Percentiles rank a stretch among this genome's conserved stretches.
Evolutionary conservation across 2,329 filamentous ascomycete species (phyloP).

Genomic region (Chrysoporthe austroafricana): DNA sequence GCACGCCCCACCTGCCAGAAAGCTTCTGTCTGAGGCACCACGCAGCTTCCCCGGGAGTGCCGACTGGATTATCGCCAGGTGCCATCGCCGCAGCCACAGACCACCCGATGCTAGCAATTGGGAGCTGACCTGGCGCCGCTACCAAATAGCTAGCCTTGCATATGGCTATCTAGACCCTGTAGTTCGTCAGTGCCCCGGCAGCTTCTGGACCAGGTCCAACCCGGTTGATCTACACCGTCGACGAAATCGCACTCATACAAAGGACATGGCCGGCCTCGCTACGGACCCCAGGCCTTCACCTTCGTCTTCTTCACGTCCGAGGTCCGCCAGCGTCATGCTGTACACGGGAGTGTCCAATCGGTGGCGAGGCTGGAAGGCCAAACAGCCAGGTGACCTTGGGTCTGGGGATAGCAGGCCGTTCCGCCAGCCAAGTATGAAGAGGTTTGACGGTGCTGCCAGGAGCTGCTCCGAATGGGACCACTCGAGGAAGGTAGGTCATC

Average conservation of each 20-base stretch:
- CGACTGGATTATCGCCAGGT: slow-evolving; percentile 8
- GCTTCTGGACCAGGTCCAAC: slow-evolving; percentile 22
- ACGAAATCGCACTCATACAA: slow-evolving; percentile 19
- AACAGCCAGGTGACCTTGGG: slow-evolving; percentile 38
- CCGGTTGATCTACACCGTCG: slow-evolving; percentile 13
- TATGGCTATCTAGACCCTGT: slow-evolving; percentile 17
- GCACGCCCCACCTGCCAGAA: slow-evolving; percentile 13
- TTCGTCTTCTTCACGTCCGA: slow-evolving; percentile 14
- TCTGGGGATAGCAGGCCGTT: slow-evolving; percentile 33
- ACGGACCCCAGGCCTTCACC: slow-evolving; percentile 11
- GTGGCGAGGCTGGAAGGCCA: slow-evolving; percentile 42
- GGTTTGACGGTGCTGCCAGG: slow-evolving; percentile 55
- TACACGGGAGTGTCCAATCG: slow-evolving; percentile 42
- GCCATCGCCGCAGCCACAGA: slow-evolving; percentile 17
- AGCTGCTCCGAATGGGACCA: slow-evolving; percentile 51
- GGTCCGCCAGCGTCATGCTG: slow-evolving; percentile 30
- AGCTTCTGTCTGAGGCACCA: background rate
- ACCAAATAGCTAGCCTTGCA: slow-evolving; percentile 12
- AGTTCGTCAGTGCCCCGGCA: slow-evolving; percentile 10
- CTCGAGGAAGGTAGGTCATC: slow-evolving; percentile 48
- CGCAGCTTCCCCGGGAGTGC: background rate
- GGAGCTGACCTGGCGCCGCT: slow-evolving; percentile 19
- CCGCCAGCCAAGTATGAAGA: slow-evolving; percentile 43
- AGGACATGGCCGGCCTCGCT: slow-evolving; percentile 19
- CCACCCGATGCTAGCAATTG: slow-evolving; percentile 7